Percentiles rank a stretch among this genome's conserved stretches.
Evolutionary conservation across 768 basidiomycete genomes (phyloP).

Genomic region (Collybiopsis confluens): DNA sequence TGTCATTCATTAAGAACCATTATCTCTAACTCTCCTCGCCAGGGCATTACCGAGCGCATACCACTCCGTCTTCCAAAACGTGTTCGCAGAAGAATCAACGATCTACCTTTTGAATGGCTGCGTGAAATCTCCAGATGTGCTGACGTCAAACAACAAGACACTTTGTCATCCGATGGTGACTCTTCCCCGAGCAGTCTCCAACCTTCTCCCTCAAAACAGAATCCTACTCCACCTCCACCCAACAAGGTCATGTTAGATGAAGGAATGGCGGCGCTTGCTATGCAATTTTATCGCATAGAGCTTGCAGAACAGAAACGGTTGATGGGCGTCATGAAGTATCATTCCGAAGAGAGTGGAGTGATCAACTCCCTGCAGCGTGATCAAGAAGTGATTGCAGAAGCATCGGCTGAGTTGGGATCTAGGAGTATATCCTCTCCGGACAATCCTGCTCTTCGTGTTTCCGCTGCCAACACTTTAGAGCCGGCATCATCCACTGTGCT

Average conservation of each 20-base stretch:
- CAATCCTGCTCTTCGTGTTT: not conserved
- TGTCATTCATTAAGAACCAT: not conserved
- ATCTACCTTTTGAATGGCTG: slow-evolving; percentile 80
- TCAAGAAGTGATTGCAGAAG: not conserved
- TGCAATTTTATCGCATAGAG: slow-evolving; percentile 93
- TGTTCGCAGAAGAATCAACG: slow-evolving; percentile 54
- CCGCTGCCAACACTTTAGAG: not conserved
- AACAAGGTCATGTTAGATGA: slow-evolving; percentile 47
- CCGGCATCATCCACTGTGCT: not conserved
- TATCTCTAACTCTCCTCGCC: slow-evolving; percentile 5
- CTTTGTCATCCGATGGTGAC: slow-evolving; percentile 24
- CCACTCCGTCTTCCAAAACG: slow-evolving; percentile 54
- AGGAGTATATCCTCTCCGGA: not conserved
- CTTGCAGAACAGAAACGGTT: slow-evolving; percentile 85
- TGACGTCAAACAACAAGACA: slow-evolving; percentile 22
- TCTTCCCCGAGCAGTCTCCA: slow-evolving; percentile 4
- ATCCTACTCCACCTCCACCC: slow-evolving; percentile 8
- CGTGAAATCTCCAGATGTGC: slow-evolving; percentile 63
- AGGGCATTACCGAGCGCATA: slow-evolving; percentile 76
- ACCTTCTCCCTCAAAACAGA: not conserved
- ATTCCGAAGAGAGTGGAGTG: slow-evolving; percentile 54
- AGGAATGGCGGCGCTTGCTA: slow-evolving; percentile 76
- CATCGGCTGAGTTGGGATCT: not conserved
- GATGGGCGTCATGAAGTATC: slow-evolving; percentile 90
- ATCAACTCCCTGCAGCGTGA: not conserved